Base-by-base conservation (phyloP, 768 basidiomycete genomes). In the Mycena pura region DNA sequence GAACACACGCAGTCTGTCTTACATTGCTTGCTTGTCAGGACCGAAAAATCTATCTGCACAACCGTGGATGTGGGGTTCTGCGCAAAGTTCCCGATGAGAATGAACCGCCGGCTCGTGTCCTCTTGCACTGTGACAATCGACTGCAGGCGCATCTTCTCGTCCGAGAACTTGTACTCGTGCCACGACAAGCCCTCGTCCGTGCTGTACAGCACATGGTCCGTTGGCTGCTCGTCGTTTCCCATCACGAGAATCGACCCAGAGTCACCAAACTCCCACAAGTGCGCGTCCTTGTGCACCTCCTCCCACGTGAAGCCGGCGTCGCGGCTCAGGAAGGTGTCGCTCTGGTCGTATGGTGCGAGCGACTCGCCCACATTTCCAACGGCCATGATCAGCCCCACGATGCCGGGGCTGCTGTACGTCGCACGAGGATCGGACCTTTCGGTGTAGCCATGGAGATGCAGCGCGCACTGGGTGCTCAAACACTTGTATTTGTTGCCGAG, bases 301-400 rank as follows among this genome's bases (percentile, higher is more conserved):
- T 97, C 88, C 97, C 97, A 99, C 0, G 93, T 95, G 76, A 97
- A 97, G 9, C 97, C 97, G 2, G 88, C 97, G 68, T 99, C 94
- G 5, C 97, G 93, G 56, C 93, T 94, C 39, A 99, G 83, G 89
- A 97, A 99, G 2, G 95, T 97, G 73, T 99, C 96, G 61, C 89
- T 88, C 28, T 98, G 91, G 4, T 80, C 83, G 77, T 99, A 99
- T 0, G 87, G 78, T 0, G 85, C 87, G 2, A 99, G 85, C 1
- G 77, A 71, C 63, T 94, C 90, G 38, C 97, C 97, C 14, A 99
- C 96, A 68, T 94, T 99, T 8, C 97, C 97, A 43, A 98, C 95
- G 1, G 91, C 97, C 85, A 99, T 92, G 75, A 99, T 83, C 13
- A 99, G 81, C 13, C 97, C 97, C 10, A 94, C 90, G 15, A 95